phyloP scores from a whole-genome alignment of 805 yeast genomes.

The Starmera dryadoides region DNA sequence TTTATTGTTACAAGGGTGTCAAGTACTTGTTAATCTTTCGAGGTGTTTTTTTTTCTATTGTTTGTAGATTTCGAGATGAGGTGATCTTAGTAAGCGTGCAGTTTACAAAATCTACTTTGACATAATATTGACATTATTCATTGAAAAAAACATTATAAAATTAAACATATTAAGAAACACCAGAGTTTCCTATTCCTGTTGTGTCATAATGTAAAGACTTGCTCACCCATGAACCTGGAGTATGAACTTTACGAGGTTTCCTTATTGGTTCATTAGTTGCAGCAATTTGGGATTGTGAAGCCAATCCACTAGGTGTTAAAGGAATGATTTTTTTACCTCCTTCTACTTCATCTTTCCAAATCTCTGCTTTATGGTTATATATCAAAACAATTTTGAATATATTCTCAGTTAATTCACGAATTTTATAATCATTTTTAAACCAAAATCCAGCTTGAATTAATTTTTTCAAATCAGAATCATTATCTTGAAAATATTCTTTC shows the following conservation, averaged over 20 bases:
- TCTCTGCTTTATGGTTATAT: slow-evolving; percentile 8
- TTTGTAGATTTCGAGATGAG: too few species aligned
- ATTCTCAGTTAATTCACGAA: slow-evolving; percentile 19
- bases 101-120: too few species aligned
- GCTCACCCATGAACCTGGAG: slow-evolving; percentile 14
- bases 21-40: too few species aligned
- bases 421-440: slow-evolving; percentile 18
- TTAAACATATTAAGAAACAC: neutral
- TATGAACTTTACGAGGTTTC: neutral
- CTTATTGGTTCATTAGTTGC: neutral
- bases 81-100: too few species aligned
- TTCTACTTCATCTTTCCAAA: slow-evolving; percentile 18
- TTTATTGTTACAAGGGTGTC: too few species aligned
- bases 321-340: slow-evolving; percentile 7
- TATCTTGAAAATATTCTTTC: slow-evolving; percentile 22
- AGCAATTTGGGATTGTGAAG: too few species aligned
- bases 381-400: slow-evolving; percentile 15
- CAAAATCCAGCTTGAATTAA: slow-evolving; percentile 30
- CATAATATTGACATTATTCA: too few species aligned
- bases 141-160: too few species aligned
- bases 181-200: neutral
- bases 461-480: slow-evolving; percentile 19
- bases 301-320: neutral
- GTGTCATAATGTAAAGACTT: too few species aligned
- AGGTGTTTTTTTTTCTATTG: too few species aligned